These are phyloP conservation scores for Penicillium pulvis DNA, from an alignment of 495 filamentous ascomycete genomes.

Conservation along the genomic window DNA sequence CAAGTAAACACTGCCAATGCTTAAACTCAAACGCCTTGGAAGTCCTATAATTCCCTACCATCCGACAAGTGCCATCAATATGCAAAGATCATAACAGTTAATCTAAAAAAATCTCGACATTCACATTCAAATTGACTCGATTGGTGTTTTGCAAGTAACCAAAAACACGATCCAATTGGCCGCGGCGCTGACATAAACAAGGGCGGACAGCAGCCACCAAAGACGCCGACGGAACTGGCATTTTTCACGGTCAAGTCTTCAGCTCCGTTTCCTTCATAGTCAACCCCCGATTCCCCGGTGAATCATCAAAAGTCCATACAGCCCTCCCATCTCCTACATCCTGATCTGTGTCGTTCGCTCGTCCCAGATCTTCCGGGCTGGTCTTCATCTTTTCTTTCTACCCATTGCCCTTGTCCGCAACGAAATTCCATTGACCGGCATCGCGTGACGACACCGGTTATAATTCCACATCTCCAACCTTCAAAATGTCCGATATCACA, in stretches of 20 bases:
- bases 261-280: slow-evolving; percentile 26
- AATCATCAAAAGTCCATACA: slow-evolving; percentile 21
- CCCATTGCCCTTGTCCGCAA: slow-evolving; percentile 20
- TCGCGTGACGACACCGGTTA: slow-evolving; percentile 32
- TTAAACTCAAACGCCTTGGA: not conserved
- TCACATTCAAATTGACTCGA: not conserved
- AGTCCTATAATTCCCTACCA: not conserved
- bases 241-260: slow-evolving; percentile 35
- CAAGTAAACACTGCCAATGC: not conserved
- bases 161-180: not conserved
- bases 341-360: slow-evolving; percentile 28
- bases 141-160: not conserved
- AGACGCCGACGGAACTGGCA: slow-evolving; percentile 37
- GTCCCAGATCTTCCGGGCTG: slow-evolving; percentile 35
- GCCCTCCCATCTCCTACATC: slow-evolving; percentile 18
- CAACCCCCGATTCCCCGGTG: slow-evolving; percentile 24
- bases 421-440: slow-evolving; percentile 22
- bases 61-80: not conserved
- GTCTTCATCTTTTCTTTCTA: slow-evolving; percentile 34
- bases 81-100: not conserved
- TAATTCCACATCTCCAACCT: slow-evolving; percentile 18
- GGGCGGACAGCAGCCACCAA: slow-evolving; percentile 35
- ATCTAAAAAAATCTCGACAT: not conserved
- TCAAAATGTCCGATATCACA: slow-evolving; percentile 48
- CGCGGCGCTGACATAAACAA: slow-evolving; percentile 26